Conservation (phyloP, 192 early-diverging fungal genomes). For the Backusella liffmaniae region DNA sequence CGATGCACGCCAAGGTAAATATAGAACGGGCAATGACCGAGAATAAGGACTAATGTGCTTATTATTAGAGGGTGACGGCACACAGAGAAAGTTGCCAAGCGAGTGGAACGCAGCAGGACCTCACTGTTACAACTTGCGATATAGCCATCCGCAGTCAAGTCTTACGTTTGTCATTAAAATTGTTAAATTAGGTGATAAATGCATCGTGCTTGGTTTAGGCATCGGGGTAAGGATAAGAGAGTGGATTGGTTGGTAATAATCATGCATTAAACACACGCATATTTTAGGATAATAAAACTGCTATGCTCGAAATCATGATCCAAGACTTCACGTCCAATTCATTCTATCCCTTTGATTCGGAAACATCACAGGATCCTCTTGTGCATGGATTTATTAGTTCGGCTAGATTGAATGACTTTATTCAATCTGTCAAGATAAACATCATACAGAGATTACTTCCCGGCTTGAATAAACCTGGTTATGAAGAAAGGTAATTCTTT, state of each 20-base stretch:
- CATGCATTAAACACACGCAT: background rate
- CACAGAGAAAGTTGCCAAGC: conserved; percentile 39
- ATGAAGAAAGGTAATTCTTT: conserved; percentile 44
- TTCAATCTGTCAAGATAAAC: conserved; percentile 58
- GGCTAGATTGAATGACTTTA: conserved; percentile 55
- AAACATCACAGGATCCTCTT: conserved; percentile 30
- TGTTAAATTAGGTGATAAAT: conserved; percentile 58
- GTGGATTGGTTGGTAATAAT: no score
- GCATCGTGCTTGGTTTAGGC: conserved; percentile 63
- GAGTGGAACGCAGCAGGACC: conserved; percentile 60
- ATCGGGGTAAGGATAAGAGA: conserved; percentile 52
- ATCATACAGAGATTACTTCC: conserved; percentile 69
- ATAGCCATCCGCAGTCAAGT: conserved; percentile 63
- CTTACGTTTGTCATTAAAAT: conserved; percentile 69
- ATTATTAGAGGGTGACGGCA: conserved; percentile 20
- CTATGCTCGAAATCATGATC: conserved; percentile 44
- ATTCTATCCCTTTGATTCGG: conserved; percentile 45
- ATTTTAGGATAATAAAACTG: conserved; percentile 49
- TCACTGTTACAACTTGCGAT: conserved; percentile 62
- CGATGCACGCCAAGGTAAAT: conserved; percentile 40
- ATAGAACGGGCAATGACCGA: background rate
- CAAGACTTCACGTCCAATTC: conserved; percentile 52
- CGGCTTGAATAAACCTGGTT: conserved; percentile 68
- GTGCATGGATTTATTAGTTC: conserved; percentile 60
- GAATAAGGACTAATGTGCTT: no score